Conservation (phyloP, 306 rosid genomes). For the Argentina anserina region DNA sequence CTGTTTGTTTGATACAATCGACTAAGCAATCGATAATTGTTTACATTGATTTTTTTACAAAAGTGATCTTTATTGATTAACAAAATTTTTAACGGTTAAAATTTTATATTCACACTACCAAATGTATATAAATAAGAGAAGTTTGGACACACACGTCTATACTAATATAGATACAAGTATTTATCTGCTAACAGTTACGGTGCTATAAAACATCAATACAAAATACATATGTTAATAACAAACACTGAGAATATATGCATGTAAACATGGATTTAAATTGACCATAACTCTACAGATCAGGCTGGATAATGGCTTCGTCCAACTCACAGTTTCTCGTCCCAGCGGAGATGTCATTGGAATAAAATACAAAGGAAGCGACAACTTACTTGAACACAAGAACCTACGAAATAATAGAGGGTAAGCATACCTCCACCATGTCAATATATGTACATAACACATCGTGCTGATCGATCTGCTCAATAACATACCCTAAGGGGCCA, state of each 20-base stretch:
- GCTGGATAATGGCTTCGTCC: slow-evolving; percentile 56
- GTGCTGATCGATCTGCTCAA: neutral
- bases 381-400: slow-evolving; percentile 42
- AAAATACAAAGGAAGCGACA: slow-evolving; percentile 40
- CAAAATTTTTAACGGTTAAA: too few species aligned
- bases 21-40: too few species aligned
- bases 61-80: too few species aligned
- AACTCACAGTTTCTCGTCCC: slow-evolving; percentile 48
- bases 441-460: neutral
- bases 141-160: too few species aligned
- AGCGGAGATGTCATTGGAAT: slow-evolving; percentile 52
- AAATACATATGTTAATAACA: too few species aligned
- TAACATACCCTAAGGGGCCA: neutral
- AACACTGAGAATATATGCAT: neutral
- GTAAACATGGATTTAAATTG: neutral
- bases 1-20: too few species aligned
- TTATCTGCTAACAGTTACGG: neutral
- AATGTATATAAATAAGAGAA: too few species aligned
- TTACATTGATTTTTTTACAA: too few species aligned
- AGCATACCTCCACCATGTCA: neutral
- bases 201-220: too few species aligned
- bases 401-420: slow-evolving; percentile 54
- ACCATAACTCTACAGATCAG: slow-evolving; percentile 31
- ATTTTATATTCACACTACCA: too few species aligned
- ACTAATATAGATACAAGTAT: too few species aligned